These are phyloP conservation scores for Schizophyllum amplum DNA, from an alignment of 1,284 basidiomycete genomes.

Conservation along the genomic window DNA sequence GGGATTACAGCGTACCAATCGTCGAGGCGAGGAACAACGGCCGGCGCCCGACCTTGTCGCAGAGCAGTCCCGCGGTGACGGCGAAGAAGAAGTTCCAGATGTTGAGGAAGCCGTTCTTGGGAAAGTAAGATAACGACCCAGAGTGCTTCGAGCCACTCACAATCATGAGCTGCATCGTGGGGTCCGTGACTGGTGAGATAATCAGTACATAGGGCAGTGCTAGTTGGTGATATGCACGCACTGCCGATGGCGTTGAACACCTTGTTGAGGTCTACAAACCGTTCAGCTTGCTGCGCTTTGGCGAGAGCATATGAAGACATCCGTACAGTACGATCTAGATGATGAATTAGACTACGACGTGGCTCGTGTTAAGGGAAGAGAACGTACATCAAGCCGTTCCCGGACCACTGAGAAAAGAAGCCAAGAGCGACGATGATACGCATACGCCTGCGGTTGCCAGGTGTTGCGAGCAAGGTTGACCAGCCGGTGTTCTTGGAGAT, in stretches of 20 bases:
- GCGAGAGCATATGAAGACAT: not conserved
- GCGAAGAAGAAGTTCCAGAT: constrained; percentile 48
- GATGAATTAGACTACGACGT: not conserved
- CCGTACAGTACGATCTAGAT: constrained; percentile 23
- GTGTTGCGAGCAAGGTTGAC: constrained; percentile 38
- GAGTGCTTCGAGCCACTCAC: constrained; percentile 15
- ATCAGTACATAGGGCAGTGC: not conserved
- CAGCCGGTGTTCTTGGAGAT: constrained; percentile 34
- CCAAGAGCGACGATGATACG: constrained; percentile 49
- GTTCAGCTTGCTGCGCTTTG: not conserved
- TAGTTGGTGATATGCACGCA: constrained; percentile 15
- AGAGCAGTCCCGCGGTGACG: constrained; percentile 37
- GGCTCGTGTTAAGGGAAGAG: not conserved
- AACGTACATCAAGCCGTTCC: constrained; percentile 39
- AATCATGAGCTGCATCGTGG: constrained; percentile 41
- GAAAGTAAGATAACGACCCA: constrained; percentile 8
- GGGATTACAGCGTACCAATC: constrained; percentile 12
- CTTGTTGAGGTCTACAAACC: constrained; percentile 36
- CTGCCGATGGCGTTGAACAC: constrained; percentile 41
- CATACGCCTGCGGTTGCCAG: constrained; percentile 46
- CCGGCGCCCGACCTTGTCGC: constrained; percentile 44
- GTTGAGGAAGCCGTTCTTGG: constrained; percentile 42
- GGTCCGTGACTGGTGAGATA: constrained; percentile 32
- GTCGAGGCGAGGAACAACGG: constrained; percentile 43
- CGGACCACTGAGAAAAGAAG: constrained; percentile 60